Evolutionary conservation across 208 protist species (phyloP).

Genomic region (Trypanosoma brucei): DNA sequence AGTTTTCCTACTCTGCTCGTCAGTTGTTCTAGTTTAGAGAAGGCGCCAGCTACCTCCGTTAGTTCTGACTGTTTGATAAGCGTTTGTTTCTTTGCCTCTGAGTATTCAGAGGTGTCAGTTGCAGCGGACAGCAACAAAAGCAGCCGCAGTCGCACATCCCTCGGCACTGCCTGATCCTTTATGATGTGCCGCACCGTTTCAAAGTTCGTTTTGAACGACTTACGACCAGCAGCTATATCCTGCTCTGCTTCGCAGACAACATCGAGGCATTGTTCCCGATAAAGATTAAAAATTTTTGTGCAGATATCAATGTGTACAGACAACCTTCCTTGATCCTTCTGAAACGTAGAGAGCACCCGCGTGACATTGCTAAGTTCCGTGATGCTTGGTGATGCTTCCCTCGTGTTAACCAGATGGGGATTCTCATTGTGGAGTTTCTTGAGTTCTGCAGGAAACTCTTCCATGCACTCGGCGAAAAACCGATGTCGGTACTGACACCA

Average conservation of each 20-base stretch:
- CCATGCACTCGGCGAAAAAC: conserved; percentile 51
- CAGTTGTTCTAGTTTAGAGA: conserved; percentile 40
- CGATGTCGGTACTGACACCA: conserved; percentile 74
- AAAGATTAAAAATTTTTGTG: conserved; percentile 62
- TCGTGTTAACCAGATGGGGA: conserved; percentile 39
- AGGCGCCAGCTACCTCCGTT: conserved; percentile 28
- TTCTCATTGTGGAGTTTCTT: conserved; percentile 59
- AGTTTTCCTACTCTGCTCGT: conserved; percentile 10
- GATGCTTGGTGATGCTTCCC: conserved; percentile 25
- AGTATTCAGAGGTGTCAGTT: conserved; percentile 50
- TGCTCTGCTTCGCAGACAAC: conserved; percentile 71
- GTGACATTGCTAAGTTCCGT: conserved; percentile 48
- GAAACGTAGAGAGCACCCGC: conserved; percentile 59
- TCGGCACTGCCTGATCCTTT: conserved; percentile 40
- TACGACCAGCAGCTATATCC: conserved; percentile 41
- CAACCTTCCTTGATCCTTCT: conserved; percentile 69
- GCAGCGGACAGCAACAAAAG: conserved; percentile 44
- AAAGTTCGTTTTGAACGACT: conserved; percentile 48
- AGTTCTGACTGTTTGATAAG: conserved; percentile 56
- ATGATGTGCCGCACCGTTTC: conserved; percentile 35
- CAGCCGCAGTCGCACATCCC: conserved; percentile 48
- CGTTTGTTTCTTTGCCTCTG: conserved; percentile 55
- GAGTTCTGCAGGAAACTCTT: conserved; percentile 49
- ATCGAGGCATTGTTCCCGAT: conserved; percentile 44
- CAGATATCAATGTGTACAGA: conserved; percentile 82